A percentile compares a stretch with the other conserved stretches of the same genome.
These are phyloP conservation scores for Thermothelomyces thermophilus DNA, from an alignment of 2,329 filamentous ascomycete species.

Conservation along the genomic window DNA sequence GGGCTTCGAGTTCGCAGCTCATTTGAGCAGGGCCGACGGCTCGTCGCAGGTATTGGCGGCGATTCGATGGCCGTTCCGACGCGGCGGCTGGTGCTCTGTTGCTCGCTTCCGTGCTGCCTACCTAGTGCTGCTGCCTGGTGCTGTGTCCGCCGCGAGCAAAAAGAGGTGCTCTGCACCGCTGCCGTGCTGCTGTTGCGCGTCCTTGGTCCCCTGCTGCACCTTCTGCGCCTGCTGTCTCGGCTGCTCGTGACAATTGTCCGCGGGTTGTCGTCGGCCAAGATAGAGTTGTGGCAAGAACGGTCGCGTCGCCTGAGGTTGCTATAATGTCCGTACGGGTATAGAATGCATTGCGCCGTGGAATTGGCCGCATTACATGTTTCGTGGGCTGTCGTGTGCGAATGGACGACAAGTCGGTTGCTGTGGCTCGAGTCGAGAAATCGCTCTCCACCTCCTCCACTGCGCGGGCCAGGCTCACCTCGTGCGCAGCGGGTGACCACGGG, in stretches of 20 bases:
- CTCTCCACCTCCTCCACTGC: too few relatives aligned
- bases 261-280: slow-evolving; percentile 3
- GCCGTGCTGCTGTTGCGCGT: slow-evolving; percentile 1
- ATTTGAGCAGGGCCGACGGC: slow-evolving; percentile 36
- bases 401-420: too few relatives aligned
- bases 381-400: neutral
- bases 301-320: neutral
- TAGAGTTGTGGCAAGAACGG: neutral
- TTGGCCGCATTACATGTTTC: slow-evolving; percentile 12
- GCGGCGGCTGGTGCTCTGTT: slow-evolving; percentile 11
- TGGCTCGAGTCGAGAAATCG: too few relatives aligned
- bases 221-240: slow-evolving; percentile 9
- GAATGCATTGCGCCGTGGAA: slow-evolving; percentile 9
- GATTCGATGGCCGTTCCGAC: slow-evolving; percentile 29
- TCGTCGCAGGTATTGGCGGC: slow-evolving; percentile 34
- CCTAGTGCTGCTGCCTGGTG: neutral
- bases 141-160: neutral
- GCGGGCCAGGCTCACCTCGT: neutral
- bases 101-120: neutral
- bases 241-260: slow-evolving; percentile 1
- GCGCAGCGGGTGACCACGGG: slow-evolving; percentile 12
- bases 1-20: slow-evolving; percentile 37
- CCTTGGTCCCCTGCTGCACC: slow-evolving; percentile 1
- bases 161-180: neutral
- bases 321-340: neutral